Evolutionary conservation across 2,329 filamentous ascomycete species (phyloP).

Genomic region (Calonectria pseudoreteaudii): DNA sequence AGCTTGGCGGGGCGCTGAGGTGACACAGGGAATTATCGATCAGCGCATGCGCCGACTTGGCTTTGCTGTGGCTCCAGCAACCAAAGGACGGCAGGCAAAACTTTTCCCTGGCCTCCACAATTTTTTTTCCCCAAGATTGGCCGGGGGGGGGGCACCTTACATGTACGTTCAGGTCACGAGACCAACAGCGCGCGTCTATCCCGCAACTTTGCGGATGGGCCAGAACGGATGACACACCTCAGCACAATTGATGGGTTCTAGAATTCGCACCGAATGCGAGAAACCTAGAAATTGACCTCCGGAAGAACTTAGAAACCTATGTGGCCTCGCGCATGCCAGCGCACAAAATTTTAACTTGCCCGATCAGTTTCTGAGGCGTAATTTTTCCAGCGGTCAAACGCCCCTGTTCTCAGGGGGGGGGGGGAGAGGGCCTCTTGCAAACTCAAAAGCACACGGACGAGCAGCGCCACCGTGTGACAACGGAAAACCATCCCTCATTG

Average conservation of each 20-base stretch:
- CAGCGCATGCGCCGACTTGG: background rate
- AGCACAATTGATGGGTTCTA: background rate
- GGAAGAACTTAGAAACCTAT: background rate
- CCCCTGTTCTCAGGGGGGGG: background rate
- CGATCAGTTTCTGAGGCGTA: background rate
- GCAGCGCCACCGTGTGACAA: background rate
- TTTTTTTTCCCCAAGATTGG: background rate
- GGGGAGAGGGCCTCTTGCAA: background rate
- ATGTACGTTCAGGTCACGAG: too few species aligned
- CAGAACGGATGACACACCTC: background rate
- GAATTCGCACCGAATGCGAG: background rate
- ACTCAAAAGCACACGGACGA: slow-evolving; percentile 1
- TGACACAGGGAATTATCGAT: background rate
- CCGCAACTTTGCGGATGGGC: background rate
- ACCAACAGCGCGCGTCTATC: background rate
- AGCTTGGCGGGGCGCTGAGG: background rate
- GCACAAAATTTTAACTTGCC: background rate
- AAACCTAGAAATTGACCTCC: background rate
- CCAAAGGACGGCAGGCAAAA: slow-evolving; percentile 1
- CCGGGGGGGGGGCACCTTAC: too few species aligned
- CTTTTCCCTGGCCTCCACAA: background rate
- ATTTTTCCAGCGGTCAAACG: background rate
- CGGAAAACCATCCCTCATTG: background rate
- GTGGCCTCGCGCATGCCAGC: background rate
- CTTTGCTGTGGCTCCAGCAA: background rate